Percentiles rank a stretch among this genome's conserved stretches.
These are phyloP conservation scores for Eucalyptus albens DNA, from an alignment of 345 rosid genomes.

Conservation along the genomic window DNA sequence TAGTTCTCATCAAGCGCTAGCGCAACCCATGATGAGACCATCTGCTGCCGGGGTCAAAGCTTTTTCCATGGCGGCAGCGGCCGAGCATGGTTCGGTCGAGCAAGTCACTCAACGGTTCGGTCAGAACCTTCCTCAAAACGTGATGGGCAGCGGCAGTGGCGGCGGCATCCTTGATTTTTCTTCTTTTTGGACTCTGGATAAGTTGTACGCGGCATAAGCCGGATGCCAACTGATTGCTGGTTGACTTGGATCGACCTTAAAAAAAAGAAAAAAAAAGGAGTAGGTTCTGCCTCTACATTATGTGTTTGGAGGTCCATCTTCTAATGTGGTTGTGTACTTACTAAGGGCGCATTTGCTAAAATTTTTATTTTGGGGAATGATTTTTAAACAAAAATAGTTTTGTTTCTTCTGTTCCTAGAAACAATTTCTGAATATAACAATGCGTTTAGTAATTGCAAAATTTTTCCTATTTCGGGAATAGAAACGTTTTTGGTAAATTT, in stretches of 20 bases:
- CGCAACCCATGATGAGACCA: not conserved
- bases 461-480: no score
- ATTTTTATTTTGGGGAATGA: no score
- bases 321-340: not conserved
- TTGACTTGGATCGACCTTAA: not conserved
- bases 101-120: not conserved
- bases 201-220: not conserved
- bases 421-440: no score
- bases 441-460: no score
- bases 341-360: not conserved
- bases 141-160: not conserved
- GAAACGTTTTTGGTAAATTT: no score
- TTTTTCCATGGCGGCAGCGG: not conserved
- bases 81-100: not conserved
- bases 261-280: not conserved
- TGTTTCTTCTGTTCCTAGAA: accelerated
- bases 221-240: not conserved
- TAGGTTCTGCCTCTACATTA: not conserved
- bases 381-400: no score
- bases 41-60: not conserved
- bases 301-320: not conserved
- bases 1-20: not conserved
- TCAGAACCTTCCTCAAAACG: not conserved
- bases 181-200: not conserved
- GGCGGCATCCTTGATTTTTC: not conserved